A percentile compares a stretch with the other conserved stretches of the same genome.
phyloP scores from a whole-genome alignment of 2,329 filamentous ascomycete species.

The Talaromyces marneffei region DNA sequence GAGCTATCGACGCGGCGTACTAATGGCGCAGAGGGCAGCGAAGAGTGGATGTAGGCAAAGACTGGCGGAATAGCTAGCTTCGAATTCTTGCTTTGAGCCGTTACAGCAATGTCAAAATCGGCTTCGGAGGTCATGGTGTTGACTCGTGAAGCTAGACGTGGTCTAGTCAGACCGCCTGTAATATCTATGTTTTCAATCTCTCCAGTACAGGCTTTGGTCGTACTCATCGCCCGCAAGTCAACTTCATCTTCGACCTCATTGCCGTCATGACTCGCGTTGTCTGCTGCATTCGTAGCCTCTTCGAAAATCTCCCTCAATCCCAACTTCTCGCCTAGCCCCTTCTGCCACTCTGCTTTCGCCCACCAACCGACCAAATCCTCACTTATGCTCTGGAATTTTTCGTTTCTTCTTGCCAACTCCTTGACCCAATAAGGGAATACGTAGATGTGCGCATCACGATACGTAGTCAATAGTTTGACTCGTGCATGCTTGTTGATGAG shows the following conservation, averaged over 20 bases:
- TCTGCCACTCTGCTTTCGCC: slow-evolving; percentile 91
- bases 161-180: slow-evolving; percentile 15
- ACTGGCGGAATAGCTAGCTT: slow-evolving; percentile 62
- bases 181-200: slow-evolving; percentile 10
- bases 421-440: slow-evolving; percentile 89
- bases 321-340: slow-evolving; percentile 71
- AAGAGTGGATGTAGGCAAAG: slow-evolving; percentile 70
- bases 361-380: slow-evolving; percentile 93
- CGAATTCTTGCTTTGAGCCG: slow-evolving; percentile 4
- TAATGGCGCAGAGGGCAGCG: slow-evolving; percentile 51
- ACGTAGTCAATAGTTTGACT: slow-evolving; percentile 72
- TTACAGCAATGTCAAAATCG: slow-evolving; percentile 7
- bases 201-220: slow-evolving; percentile 40
- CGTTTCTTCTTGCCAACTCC: slow-evolving; percentile 72
- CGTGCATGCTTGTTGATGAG: slow-evolving; percentile 69
- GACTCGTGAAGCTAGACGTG: slow-evolving; percentile 25
- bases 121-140: slow-evolving; percentile 19
- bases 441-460: slow-evolving; percentile 91
- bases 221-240: slow-evolving; percentile 49
- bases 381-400: slow-evolving; percentile 76
- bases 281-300: slow-evolving; percentile 18
- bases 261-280: slow-evolving; percentile 32
- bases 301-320: slow-evolving; percentile 60
- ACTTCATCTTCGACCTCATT: slow-evolving; percentile 49
- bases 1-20: slow-evolving; percentile 86